phyloP scores from a whole-genome alignment of 108 stramenopile species.

The Hondaea fermentalgiana region DNA sequence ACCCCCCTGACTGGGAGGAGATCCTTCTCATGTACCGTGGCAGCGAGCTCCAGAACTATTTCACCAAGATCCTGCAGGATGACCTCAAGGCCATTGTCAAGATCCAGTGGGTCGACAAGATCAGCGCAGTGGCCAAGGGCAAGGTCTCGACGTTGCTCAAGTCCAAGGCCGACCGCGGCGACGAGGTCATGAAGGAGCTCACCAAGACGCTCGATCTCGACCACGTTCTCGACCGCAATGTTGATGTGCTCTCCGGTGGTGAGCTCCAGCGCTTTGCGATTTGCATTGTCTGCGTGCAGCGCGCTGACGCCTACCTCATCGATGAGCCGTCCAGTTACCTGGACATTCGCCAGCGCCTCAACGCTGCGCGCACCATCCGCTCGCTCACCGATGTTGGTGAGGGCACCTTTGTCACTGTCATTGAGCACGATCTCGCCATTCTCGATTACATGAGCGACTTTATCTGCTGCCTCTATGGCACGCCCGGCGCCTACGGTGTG shows the following conservation, averaged over 20 bases:
- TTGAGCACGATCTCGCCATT: constrained; percentile 99
- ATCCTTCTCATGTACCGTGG: constrained; percentile 92
- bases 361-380: constrained; percentile 90
- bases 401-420: constrained; percentile 74
- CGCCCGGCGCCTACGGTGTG: constrained; percentile 92
- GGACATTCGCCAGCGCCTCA: constrained; percentile 95
- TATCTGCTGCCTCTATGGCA: constrained; percentile 93
- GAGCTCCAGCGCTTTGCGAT: constrained; percentile 98
- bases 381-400: constrained; percentile 52
- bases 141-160: constrained; percentile 75
- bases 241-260: constrained; percentile 84
- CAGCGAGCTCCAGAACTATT: constrained; percentile 90
- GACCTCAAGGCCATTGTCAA: constrained; percentile 97
- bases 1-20: constrained; percentile 95
- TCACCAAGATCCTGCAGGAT: constrained; percentile 92
- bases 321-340: constrained; percentile 97
- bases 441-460: constrained; percentile 96
- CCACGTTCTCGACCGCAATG: constrained; percentile 83
- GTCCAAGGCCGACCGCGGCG: constrained; percentile 65
- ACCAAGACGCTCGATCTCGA: constrained; percentile 61
- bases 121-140: constrained; percentile 79
- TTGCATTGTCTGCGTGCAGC: constrained; percentile 74
- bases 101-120: constrained; percentile 97
- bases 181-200: constrained; percentile 51
- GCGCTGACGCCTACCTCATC: constrained; percentile 98